Percentiles rank a stretch among this genome's conserved stretches.
phyloP scores from a whole-genome alignment of 2,329 filamentous ascomycete species.

The Leptoxyphium fumago region DNA sequence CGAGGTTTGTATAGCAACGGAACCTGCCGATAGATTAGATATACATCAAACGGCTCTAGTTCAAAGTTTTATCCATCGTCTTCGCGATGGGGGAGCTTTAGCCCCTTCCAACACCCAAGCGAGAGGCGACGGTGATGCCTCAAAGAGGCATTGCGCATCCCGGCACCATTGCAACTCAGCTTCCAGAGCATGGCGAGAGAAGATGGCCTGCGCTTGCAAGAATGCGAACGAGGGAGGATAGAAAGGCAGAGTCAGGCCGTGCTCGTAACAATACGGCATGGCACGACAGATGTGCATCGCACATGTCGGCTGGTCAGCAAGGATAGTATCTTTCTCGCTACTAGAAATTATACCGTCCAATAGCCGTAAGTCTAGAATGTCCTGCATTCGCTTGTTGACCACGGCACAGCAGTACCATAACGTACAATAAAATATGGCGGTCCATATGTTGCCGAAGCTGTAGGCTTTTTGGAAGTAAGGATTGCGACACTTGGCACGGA shows the following conservation, averaged over 20 bases:
- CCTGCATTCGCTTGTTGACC: not conserved
- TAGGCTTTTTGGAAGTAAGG: not conserved
- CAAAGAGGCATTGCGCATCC: not conserved
- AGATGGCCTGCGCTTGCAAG: not conserved
- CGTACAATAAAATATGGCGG: not conserved
- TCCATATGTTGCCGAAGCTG: not conserved
- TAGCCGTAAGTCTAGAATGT: not conserved
- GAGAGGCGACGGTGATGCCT: not conserved
- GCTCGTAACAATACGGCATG: not conserved
- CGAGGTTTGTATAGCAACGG: too few relatives aligned
- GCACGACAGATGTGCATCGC: not conserved
- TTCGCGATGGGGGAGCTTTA: not conserved
- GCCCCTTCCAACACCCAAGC: not conserved
- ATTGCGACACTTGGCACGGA: not conserved
- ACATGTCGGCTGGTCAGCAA: not conserved
- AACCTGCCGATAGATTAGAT: too few relatives aligned
- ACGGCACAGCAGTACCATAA: not conserved
- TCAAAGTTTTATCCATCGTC: not conserved
- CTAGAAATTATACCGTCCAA: not conserved
- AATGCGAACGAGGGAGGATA: not conserved
- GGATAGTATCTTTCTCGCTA: not conserved
- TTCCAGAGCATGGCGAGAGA: not conserved
- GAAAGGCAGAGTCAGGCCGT: not conserved
- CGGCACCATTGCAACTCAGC: not conserved
- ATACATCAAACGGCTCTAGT: too few relatives aligned